Base-by-base conservation (phyloP, 805 yeast species). In the Candida xiaguanensis region DNA sequence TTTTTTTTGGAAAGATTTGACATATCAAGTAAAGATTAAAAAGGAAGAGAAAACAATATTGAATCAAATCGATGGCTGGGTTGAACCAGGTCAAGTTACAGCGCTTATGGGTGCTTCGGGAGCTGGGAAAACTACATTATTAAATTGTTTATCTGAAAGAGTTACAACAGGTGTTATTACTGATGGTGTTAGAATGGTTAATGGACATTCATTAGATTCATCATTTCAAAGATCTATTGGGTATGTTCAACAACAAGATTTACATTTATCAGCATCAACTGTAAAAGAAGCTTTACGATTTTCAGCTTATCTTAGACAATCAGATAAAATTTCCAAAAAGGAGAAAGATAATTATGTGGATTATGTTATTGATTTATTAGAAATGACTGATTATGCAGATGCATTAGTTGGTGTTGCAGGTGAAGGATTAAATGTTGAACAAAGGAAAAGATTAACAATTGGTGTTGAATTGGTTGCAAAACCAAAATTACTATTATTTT, bases 91-190 rank as follows among this genome's bases (percentile, higher is more conserved):
- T 51, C 81, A 84, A 40, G 67, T 83, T 59, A 82, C 89, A 29
- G 90, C 90, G 5, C 67, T 83, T 42, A 82, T 83, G 89, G 91
- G 91, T 53, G 84, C 82, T 36, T 82, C 90, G 24, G 91, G 91
- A 65, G 91, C 91, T 33, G 91, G 91, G 65, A 83, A 83, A 54
- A 83, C 91, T 20, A 83, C 90, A 4, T 64, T 83, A 42, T 67
- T 84, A 50, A 82, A 83, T 57, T 80, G 81, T 48, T 69, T 83
- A 44, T 80, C 88, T 15, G 84, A 80, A 52, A 74, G 90, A 58
- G 23, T 37, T 13, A 37, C 40, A 3, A 25, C 31, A 16, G 40
- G 40, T 14, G 35, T 31, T 17, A 18, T 37, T 9, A 31, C 40
- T 24, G 85, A 85, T 51, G 82, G 80, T 51, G 72, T 40, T 25